These are phyloP conservation scores for Gentiana dahurica DNA, from an alignment of 257 asterid genomes.

Conservation along the genomic window DNA sequence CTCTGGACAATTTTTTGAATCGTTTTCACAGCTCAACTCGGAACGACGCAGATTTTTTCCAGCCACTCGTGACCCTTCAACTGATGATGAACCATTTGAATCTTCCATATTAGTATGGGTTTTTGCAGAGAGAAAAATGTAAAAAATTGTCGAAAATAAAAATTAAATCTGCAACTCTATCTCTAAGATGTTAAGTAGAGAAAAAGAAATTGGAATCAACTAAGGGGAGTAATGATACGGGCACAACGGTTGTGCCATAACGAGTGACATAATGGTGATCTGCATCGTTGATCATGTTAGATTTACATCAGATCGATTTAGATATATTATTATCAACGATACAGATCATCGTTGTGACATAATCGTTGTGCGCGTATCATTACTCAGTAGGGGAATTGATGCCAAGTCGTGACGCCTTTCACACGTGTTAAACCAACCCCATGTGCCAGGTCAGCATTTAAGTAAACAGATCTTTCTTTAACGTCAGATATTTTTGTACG, in stretches of 20 bases:
- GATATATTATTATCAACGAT: too few species aligned
- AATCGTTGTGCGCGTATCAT: too few species aligned
- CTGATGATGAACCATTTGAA: slow-evolving; percentile 1
- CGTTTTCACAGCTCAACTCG: slow-evolving; percentile 8
- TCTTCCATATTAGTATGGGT: slow-evolving; percentile 4
- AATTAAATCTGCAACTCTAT: too few species aligned
- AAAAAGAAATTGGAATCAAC: too few species aligned
- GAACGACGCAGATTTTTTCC: neutral
- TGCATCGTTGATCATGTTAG: too few species aligned
- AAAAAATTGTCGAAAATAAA: too few species aligned
- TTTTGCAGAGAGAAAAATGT: neutral
- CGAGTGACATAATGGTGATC: too few species aligned
- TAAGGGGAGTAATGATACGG: too few species aligned
- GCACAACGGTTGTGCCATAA: too few species aligned
- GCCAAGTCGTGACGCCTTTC: slow-evolving; percentile 25
- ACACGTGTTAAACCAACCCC: slow-evolving; percentile 20
- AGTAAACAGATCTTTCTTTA: neutral
- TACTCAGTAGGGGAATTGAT: too few species aligned
- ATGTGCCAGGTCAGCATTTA: slow-evolving; percentile 6
- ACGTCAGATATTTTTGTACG: neutral
- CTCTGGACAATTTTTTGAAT: slow-evolving; percentile 7
- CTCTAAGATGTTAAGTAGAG: neutral
- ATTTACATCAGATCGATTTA: too few species aligned
- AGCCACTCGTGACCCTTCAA: slow-evolving; percentile 3
- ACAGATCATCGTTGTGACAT: too few species aligned